phyloP scores from a whole-genome alignment of 1,284 basidiomycete species.

The Malassezia arunalokei region DNA sequence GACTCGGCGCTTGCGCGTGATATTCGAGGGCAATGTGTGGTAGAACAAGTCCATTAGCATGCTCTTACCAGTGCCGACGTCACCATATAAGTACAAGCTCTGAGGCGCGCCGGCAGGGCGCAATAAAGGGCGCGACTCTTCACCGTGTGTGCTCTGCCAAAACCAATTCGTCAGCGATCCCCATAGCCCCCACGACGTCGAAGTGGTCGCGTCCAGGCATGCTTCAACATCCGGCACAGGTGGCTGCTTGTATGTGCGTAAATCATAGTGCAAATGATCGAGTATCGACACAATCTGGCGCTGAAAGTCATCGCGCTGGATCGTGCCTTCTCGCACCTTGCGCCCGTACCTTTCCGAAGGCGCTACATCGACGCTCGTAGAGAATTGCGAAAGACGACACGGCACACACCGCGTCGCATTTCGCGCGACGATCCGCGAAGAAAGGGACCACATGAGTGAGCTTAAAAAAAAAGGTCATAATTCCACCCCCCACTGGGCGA shows the following conservation, averaged over 20 bases:
- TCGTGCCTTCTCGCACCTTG: constrained; percentile 55
- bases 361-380: background rate
- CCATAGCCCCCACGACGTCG: constrained; percentile 2
- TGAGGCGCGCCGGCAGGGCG: constrained; percentile 57
- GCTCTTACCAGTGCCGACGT: constrained; percentile 80
- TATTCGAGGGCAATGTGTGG: constrained; percentile 66
- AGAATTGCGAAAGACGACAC: background rate
- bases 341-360: constrained; percentile 2
- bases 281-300: constrained; percentile 68
- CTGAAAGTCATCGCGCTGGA: constrained; percentile 72
- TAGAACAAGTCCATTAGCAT: constrained; percentile 99
- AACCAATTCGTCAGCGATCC: constrained; percentile 8
- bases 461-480: no score
- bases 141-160: background rate
- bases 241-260: constrained; percentile 54
- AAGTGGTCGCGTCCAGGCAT: constrained; percentile 8
- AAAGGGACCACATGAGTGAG: no score
- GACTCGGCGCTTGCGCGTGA: constrained; percentile 66
- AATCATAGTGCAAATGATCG: constrained; percentile 64
- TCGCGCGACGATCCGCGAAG: background rate
- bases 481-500: no score
- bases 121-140: constrained; percentile 17
- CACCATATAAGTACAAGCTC: constrained; percentile 90
- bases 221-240: constrained; percentile 28
- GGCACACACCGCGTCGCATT: background rate